Base-by-base conservation (phyloP, 2,329 filamentous ascomycete genomes). In the Ascochyta lentis region DNA sequence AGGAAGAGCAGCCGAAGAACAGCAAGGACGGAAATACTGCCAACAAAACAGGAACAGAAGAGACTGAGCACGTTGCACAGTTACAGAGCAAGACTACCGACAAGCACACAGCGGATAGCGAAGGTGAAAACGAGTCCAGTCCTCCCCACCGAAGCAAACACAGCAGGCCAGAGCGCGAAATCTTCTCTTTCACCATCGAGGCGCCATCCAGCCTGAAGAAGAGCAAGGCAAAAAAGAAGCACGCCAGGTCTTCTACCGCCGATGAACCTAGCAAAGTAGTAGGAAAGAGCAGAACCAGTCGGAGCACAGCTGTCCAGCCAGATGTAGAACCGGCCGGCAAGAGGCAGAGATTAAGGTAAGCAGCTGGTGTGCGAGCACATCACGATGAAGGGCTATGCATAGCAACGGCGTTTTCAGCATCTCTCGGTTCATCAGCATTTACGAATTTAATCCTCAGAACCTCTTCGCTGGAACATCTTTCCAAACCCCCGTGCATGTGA, bases 141-240 rank as follows among this genome's bases (percentile, higher is more conserved):
- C 62, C 59, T 31, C 57, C 61, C n/a, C 65, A 35, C 19, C 42
- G 33, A 29, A 46, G 26, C 62, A 42, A 51, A 54, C 23, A 53
- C 59, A 7, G 58, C 55, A 31, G 58, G 52, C 22, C 63, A 61
- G 60, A 72, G 5, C 59, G 70, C 12, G 70, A 76, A 39, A 56
- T 76, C 19, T 69, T 76, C 43, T 73, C 72, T 0, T 72, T 76
- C 29, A 73, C 72, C 2, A 70, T 76, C 19, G 69, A 74, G 41
- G 71, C 71, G 12, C 72, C 73, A 0, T 67, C 67, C 56, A 61
- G 56, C 15, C 22, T 69, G n/a, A 69, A 70, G 37, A 55, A 39
- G 26, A 47, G 26, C 12, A 47, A 48, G 37, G 12, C 38, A 6
- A 51, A 43, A 15, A 56, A 56, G 22, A 56, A 56, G 43, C 53